Percentiles rank a stretch among this genome's conserved stretches.
phyloP scores from a whole-genome alignment of 1,284 basidiomycete genomes.

The Trichosporon asahii region DNA sequence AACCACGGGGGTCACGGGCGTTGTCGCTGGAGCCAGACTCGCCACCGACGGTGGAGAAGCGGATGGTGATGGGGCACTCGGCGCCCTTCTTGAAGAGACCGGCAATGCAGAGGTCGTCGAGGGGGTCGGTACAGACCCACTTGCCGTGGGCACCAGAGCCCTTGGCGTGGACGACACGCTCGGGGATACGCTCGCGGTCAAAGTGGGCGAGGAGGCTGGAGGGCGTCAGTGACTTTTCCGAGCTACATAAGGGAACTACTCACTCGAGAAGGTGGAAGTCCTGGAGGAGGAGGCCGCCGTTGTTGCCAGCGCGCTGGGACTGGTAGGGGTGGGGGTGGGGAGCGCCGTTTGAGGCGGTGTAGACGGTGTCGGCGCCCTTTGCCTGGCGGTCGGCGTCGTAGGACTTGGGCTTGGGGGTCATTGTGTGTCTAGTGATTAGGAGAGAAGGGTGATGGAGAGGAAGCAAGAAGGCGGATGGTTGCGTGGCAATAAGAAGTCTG shows the following conservation, averaged over 20 bases:
- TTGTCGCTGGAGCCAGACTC: conserved; percentile 85
- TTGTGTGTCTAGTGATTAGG: neutral
- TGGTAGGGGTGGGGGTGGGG: conserved; percentile 61
- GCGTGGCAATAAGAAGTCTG: neutral
- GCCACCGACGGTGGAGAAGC: conserved; percentile 58
- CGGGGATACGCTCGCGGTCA: conserved; percentile 89
- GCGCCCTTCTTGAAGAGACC: conserved; percentile 70
- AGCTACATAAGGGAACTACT: no score
- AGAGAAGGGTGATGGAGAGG: neutral
- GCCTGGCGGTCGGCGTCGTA: conserved; percentile 15
- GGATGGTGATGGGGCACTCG: conserved; percentile 56
- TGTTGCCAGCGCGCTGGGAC: conserved; percentile 67
- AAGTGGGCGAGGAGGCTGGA: conserved; percentile 79
- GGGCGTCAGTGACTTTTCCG: no score
- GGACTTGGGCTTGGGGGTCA: conserved; percentile 6
- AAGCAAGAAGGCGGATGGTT: neutral
- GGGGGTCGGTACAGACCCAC: conserved; percentile 79
- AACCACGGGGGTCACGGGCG: conserved; percentile 78
- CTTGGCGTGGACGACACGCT: conserved; percentile 67
- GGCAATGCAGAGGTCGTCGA: conserved; percentile 74
- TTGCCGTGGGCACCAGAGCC: conserved; percentile 78
- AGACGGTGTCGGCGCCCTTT: conserved; percentile 47
- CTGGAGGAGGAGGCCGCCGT: conserved; percentile 82
- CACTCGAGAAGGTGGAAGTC: conserved; percentile 56
- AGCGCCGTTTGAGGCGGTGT: conserved; percentile 80